These are phyloP conservation scores for Calocybe indica DNA, from an alignment of 768 basidiomycete species.

Conservation along the genomic window DNA sequence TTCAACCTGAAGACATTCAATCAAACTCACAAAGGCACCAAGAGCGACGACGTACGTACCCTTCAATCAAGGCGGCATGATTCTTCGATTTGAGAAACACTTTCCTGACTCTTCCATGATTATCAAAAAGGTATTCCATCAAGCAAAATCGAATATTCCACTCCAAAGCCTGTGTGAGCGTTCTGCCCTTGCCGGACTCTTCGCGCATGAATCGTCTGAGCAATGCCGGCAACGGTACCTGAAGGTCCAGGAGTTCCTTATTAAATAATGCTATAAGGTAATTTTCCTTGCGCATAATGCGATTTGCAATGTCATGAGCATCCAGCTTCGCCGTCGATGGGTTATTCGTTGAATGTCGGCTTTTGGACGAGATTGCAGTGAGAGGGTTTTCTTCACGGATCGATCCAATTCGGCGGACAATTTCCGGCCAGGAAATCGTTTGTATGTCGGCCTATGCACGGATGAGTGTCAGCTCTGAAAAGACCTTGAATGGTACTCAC, in stretches of 20 bases:
- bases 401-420: conserved; percentile 83
- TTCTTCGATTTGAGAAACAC: conserved; percentile 88
- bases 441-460: conserved; percentile 82
- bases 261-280: conserved; percentile 98
- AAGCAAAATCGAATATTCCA: conserved; percentile 97
- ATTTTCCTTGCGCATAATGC: conserved; percentile 97
- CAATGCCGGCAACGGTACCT: conserved; percentile 67
- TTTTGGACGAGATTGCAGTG: conserved; percentile 74
- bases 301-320: conserved; percentile 96
- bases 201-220: conserved; percentile 45
- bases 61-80: conserved; percentile 69
- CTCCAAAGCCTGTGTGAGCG: conserved; percentile 85
- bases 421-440: conserved; percentile 94
- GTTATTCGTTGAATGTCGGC: conserved; percentile 43
- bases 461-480: background rate
- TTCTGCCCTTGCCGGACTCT: conserved; percentile 64
- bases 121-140: conserved; percentile 92
- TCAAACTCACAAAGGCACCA: background rate
- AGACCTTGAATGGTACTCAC: conserved; percentile 35
- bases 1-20: conserved; percentile 45
- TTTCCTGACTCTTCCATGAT: conserved; percentile 84
- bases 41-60: conserved; percentile 38
- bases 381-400: conserved; percentile 93
- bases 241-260: conserved; percentile 89
- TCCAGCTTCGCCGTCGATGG: conserved; percentile 84